Base-by-base conservation (phyloP, 1,284 basidiomycete species). In the Fistulinella cinereoalba region DNA sequence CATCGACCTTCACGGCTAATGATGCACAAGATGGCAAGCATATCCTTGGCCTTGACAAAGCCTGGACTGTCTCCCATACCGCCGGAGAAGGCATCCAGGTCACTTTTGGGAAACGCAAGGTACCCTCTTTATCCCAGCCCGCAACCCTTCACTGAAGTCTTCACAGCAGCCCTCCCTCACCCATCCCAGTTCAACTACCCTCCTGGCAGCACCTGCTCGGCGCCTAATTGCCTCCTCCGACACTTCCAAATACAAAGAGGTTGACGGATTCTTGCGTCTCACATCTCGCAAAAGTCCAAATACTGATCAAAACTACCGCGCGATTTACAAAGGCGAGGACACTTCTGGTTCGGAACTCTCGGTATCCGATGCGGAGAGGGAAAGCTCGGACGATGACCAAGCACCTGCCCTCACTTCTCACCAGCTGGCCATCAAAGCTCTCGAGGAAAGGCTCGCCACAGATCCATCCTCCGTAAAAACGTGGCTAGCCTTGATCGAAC, bases 401-500 rank as follows among this genome's bases (percentile, higher is more conserved):
- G 58, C 62, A 12, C 60, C 49, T 10, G 51, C 60, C 36, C 65
- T 81, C 41, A 74, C 79, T 18, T 71, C 84, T 11, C 72, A 81
- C 52, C 80, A 87, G 61, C 68, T 75, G 49, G 73, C 75, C 2
- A 67, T 87, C 43, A 78, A 76, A 56, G 56, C 64, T 7, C 69
- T 91, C 8, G 85, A 89, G 58, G 73, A 77, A 45, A 65, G 69
- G 22, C 64, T 91, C 3, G 55, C 65, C 13, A 57, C 57, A 7
- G 65, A 83, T 47, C 83, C 85, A 8, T 65, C 71, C 3, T 77
- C 78, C 11, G 64, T 79, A 12, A 54, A 70, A 10, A 71, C 70
- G 8, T 92, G 90, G 89, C 66, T 89, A n/a, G 70, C 73, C 4
- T 70, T 92, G 18, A 65, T 90, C 19, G 73, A 75, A 2, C 76